These are phyloP conservation scores for Basidiobolus meristosporus DNA, from an alignment of 371 early-diverging fungal genomes.

Conservation along the genomic window DNA sequence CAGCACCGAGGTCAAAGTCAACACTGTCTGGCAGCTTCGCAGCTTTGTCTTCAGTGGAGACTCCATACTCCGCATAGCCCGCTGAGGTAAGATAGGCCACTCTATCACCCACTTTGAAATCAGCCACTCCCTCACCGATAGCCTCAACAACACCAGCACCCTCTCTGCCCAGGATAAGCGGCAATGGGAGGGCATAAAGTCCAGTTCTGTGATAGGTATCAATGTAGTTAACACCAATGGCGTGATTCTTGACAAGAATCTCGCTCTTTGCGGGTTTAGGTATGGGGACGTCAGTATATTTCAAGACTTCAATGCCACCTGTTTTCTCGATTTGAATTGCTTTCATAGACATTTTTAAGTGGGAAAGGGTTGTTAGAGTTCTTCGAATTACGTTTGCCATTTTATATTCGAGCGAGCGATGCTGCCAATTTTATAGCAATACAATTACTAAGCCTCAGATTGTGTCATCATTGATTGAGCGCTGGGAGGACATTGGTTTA, in stretches of 20 bases:
- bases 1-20: constrained; percentile 39
- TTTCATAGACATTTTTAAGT: constrained; percentile 35
- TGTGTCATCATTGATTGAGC: too few relatives aligned
- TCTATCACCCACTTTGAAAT: constrained; percentile 58
- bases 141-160: constrained; percentile 67
- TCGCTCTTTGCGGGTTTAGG: constrained; percentile 27
- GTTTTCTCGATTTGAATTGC: constrained; percentile 43
- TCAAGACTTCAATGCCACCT: constrained; percentile 57
- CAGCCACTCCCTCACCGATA: constrained; percentile 41
- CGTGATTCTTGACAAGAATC: constrained; percentile 60
- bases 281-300: constrained; percentile 22
- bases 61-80: constrained; percentile 66
- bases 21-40: constrained; percentile 33
- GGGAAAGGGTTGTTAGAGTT: too few relatives aligned
- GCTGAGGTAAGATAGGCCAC: constrained; percentile 50
- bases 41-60: constrained; percentile 15
- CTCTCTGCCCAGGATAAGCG: constrained; percentile 63
- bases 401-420: too few relatives aligned
- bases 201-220: constrained; percentile 87
- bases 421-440: too few relatives aligned
- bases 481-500: too few relatives aligned
- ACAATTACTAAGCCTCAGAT: too few relatives aligned
- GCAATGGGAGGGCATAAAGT: constrained; percentile 47
- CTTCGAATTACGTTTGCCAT: too few relatives aligned
- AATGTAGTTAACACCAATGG: constrained; percentile 78